Evolutionary conservation across 2,329 filamentous ascomycete genomes (phyloP).

Genomic region (Penicillium sp.): DNA sequence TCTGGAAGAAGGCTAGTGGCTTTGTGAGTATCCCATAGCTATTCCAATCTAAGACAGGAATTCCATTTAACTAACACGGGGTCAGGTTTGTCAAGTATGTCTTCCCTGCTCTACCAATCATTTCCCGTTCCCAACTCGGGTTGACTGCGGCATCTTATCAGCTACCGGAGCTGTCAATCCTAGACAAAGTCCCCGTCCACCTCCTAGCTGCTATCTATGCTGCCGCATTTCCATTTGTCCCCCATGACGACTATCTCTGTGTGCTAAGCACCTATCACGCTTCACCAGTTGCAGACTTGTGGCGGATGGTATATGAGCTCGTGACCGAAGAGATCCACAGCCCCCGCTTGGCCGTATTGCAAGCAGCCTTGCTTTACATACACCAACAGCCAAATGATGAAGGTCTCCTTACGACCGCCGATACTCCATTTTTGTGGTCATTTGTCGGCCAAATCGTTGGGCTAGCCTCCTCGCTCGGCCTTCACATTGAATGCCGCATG

Average conservation of each 20-base stretch:
- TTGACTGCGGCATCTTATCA: slow-evolving; percentile 18
- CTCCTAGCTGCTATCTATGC: slow-evolving; percentile 37
- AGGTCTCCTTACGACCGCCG: slow-evolving; percentile 26
- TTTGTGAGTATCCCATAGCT: slow-evolving; percentile 23
- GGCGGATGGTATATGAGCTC: slow-evolving; percentile 34
- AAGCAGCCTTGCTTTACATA: slow-evolving; percentile 35
- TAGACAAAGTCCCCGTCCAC: slow-evolving; percentile 27
- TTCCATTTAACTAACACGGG: slow-evolving; percentile 3
- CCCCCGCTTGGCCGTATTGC: slow-evolving; percentile 33
- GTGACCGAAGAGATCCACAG: slow-evolving; percentile 35
- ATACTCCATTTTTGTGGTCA: slow-evolving; percentile 39
- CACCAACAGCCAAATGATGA: slow-evolving; percentile 26
- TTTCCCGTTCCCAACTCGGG: slow-evolving; percentile 33
- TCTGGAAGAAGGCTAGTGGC: slow-evolving; percentile 27
- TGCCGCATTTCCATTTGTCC: slow-evolving; percentile 34
- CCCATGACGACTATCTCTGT: slow-evolving; percentile 33
- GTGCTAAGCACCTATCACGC: slow-evolving; percentile 30
- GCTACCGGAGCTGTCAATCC: slow-evolving; percentile 19
- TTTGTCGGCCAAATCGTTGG: slow-evolving; percentile 39
- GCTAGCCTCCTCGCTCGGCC: slow-evolving; percentile 34
- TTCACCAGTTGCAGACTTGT: slow-evolving; percentile 27
- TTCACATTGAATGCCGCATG: slow-evolving; percentile 39
- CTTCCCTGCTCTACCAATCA: slow-evolving; percentile 32
- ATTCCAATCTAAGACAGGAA: not conserved
- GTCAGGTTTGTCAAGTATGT: slow-evolving; percentile 32